A percentile compares a stretch with the other conserved stretches of the same genome.
Conservation (phyloP, 164 flowering plant genomes). For the Buxus sempervirens region DNA sequence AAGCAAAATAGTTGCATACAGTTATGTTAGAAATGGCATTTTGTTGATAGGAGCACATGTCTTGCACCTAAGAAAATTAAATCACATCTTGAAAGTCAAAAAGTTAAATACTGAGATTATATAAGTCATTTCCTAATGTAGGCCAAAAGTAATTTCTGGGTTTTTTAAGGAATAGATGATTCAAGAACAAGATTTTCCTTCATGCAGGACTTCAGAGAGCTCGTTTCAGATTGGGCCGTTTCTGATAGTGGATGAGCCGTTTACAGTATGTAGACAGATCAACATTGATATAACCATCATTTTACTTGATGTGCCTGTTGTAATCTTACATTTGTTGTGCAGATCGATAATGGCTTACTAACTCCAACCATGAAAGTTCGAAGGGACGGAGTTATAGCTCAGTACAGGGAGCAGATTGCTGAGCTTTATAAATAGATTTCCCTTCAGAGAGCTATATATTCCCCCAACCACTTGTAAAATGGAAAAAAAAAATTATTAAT, state of each 20-base stretch:
- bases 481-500: too few species aligned
- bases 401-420: conserved; percentile 53
- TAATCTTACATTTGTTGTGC: conserved; percentile 22
- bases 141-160: too few species aligned
- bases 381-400: conserved; percentile 61
- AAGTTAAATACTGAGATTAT: too few species aligned
- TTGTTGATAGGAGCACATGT: too few species aligned
- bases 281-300: background rate
- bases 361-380: conserved; percentile 90
- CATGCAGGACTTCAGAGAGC: conserved; percentile 75
- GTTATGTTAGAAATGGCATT: too few species aligned
- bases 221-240: conserved; percentile 87
- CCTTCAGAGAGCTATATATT: background rate
- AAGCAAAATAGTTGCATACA: too few species aligned
- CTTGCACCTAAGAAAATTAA: too few species aligned
- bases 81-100: too few species aligned
- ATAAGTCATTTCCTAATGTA: too few species aligned
- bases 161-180: background rate
- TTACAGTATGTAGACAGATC: conserved; percentile 47
- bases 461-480: too few species aligned
- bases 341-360: conserved; percentile 92
- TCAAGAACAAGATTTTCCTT: background rate
- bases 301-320: conserved; percentile 1
- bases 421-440: conserved; percentile 48
- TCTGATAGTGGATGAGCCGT: conserved; percentile 72